Base-by-base conservation (phyloP, 2,329 filamentous ascomycete genomes). In the Pseudocercospora pini-densiflorae region DNA sequence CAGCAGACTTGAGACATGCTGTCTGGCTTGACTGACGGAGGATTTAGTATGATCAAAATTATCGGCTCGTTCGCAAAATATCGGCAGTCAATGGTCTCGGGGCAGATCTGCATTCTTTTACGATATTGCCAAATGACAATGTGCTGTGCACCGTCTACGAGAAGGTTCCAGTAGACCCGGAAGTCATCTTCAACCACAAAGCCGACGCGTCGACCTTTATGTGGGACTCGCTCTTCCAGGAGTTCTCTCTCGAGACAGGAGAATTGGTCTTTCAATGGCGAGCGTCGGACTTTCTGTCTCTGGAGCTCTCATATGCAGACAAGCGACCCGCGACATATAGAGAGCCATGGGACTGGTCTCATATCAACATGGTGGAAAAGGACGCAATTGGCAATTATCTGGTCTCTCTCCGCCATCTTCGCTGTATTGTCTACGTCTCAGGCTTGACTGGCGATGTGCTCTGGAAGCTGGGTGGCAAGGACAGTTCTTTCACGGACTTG, bases 221-320 rank as follows among this genome's bases (percentile, higher is more conserved):
- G 43, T 75, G 73, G 75, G 74, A 77, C 40, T 71, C 70, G 40
- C 43, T 76, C 7, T 75, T 77, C 60, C 75, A 77, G 57, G 74
- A 76, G 61, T 69, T 86, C 36, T 79, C 86, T 67, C 81, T 86
- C 27, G 78, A 81, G 27, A 86, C 83, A 2, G 85, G 85, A 2
- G 77, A 84, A 31, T 71, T 88, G 1, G 68, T 87, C 9, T 88
- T 88, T 69, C 83, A 88, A 69, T 88, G 86, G 86, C 80, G 79
- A 45, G 84, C 83, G 65, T 78, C 87, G 1, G 84, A 87, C 47
- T 83, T 87, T 72, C 77, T 86, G 33, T 74, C 77, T 16, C 81
- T 83, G 1, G 78, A 79, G 53, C 82, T 83, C 79, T 74, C 72
- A 2, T 76, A 72, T 58, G 75, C 73, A 55, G 77, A 79, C 8